phyloP scores from a whole-genome alignment of 1,284 basidiomycete genomes.

The Leccinum variabile region DNA sequence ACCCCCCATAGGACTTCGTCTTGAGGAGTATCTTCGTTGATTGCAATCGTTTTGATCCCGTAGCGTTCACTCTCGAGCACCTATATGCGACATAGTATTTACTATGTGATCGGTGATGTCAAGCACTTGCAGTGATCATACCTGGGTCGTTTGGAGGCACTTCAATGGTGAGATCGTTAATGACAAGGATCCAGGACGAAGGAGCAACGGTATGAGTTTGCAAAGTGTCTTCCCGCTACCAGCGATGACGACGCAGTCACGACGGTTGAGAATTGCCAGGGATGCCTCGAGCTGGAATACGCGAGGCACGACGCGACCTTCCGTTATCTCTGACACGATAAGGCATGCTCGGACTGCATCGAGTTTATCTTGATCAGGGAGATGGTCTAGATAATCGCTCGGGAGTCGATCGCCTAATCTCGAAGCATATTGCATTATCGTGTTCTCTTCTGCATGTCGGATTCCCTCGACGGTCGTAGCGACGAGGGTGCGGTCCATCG shows the following conservation, averaged over 20 bases:
- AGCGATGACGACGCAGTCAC: not conserved
- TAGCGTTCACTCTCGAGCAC: not conserved
- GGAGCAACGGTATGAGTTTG: not conserved
- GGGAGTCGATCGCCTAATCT: not conserved
- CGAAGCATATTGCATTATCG: not conserved
- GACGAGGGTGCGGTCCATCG: not conserved
- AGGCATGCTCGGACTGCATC: not conserved
- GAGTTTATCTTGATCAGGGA: not conserved
- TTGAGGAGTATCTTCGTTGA: not conserved
- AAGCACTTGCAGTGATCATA: not conserved
- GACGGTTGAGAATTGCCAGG: not conserved
- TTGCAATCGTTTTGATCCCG: not conserved
- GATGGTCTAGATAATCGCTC: not conserved
- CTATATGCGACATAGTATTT: not conserved
- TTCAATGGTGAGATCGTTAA: slow-evolving; percentile 2
- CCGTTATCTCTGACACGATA: not conserved
- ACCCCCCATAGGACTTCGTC: not conserved
- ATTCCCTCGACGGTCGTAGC: not conserved
- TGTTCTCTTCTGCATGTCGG: not conserved
- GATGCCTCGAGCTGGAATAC: not conserved
- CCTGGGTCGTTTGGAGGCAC: slow-evolving; percentile 2
- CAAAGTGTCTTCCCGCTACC: not conserved
- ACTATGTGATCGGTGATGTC: not conserved
- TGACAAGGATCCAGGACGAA: not conserved
- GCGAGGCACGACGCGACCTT: not conserved